Conservation (phyloP, 2,329 filamentous ascomycete genomes). For the Curvularia sp. region DNA sequence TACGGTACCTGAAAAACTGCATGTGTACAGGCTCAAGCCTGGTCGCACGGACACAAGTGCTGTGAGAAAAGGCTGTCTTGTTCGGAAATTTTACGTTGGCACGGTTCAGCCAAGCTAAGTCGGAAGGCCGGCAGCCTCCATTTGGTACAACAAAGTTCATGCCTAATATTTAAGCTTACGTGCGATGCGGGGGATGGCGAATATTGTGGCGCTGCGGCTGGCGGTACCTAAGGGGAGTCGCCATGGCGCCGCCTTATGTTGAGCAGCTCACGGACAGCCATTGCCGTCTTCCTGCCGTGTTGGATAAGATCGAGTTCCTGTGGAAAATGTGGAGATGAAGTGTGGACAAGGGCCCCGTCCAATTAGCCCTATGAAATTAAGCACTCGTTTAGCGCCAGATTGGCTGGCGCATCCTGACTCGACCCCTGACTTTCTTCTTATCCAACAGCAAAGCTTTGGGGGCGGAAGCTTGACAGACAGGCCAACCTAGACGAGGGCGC, state of each 20-base stretch:
- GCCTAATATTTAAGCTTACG: not conserved
- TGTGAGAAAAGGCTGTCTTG: not conserved
- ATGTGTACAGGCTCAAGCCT: conserved; percentile 19
- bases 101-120: conserved; percentile 12
- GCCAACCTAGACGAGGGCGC: conserved; percentile 1
- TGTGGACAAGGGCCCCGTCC: conserved; percentile 6
- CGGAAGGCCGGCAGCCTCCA: conserved; percentile 8
- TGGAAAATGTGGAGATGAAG: conserved; percentile 3
- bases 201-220: not conserved
- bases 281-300: not conserved
- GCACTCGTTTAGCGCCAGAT: conserved; percentile 25
- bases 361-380: conserved; percentile 25
- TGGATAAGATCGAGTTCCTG: not conserved
- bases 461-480: conserved; percentile 29
- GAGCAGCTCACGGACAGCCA: not conserved
- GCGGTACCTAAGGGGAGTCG: not conserved
- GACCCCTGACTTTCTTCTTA: conserved; percentile 22
- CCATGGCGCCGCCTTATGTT: not conserved
- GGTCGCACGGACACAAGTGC: conserved; percentile 18
- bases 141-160: not conserved
- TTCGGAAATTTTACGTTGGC: conserved; percentile 10
- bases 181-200: not conserved
- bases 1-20: conserved; percentile 1
- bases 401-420: conserved; percentile 16
- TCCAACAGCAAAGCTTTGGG: conserved; percentile 26